Evolutionary conservation across 169 alveolate genomes (phyloP).

Genomic region (Ichthyophthirius multifiliis): DNA sequence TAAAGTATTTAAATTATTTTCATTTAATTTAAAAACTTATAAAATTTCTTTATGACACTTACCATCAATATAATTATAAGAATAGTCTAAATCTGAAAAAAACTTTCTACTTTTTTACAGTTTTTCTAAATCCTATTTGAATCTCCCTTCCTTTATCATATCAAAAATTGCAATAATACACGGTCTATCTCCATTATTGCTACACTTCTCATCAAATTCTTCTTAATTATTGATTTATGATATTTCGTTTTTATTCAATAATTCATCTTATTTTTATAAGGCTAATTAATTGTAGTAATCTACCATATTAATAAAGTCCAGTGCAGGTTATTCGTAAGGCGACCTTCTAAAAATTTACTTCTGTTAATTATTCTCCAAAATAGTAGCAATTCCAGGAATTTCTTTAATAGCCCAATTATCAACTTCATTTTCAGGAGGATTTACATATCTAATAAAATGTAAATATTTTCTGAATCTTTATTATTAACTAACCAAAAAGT

Average conservation of each 20-base stretch:
- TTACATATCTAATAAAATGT: background rate
- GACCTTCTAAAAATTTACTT: background rate
- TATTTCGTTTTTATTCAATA: background rate
- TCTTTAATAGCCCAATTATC: background rate
- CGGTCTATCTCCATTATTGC: background rate
- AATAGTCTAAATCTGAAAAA: background rate
- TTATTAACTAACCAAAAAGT: background rate
- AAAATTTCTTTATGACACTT: background rate
- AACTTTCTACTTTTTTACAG: background rate
- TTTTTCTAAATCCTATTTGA: background rate
- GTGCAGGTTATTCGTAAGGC: background rate
- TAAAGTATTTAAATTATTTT: background rate
- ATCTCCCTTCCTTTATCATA: background rate
- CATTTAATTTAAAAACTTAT: background rate
- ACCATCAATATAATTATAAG: background rate
- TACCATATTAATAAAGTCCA: background rate
- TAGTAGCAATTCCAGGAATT: background rate
- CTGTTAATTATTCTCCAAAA: background rate
- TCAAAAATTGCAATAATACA: background rate
- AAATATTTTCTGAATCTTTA: background rate
- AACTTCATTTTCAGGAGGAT: background rate
- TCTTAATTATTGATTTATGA: background rate
- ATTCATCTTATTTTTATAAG: background rate
- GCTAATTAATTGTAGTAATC: background rate
- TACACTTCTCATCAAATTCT: background rate